Conservation (phyloP, 2,329 filamentous ascomycete genomes). For the Pseudogymnoascus sp. region DNA sequence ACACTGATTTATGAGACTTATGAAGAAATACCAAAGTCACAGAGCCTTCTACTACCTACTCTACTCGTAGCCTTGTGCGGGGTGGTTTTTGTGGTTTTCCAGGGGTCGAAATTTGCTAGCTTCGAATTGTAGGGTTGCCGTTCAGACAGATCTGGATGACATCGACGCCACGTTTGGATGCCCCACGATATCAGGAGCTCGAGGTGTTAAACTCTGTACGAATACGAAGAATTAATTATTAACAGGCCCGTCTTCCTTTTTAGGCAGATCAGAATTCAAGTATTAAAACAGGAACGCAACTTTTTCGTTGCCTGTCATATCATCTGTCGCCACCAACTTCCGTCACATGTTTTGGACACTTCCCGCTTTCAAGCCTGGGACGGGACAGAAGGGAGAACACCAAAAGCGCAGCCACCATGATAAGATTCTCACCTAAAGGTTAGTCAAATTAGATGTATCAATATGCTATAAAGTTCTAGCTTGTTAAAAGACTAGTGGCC, state of each 20-base stretch:
- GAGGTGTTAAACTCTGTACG: background rate
- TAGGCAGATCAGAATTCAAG: background rate
- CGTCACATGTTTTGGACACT: background rate
- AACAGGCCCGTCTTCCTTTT: background rate
- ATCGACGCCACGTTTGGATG: background rate
- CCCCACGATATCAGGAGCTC: background rate
- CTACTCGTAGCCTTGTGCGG: slow-evolving; percentile 3
- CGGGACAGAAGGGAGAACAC: background rate
- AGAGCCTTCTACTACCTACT: background rate
- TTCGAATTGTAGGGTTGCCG: slow-evolving; percentile 8
- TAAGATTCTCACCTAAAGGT: background rate
- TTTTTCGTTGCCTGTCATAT: background rate
- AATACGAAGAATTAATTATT: background rate
- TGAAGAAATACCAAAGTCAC: background rate
- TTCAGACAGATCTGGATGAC: background rate
- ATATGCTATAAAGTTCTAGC: background rate
- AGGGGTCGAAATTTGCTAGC: slow-evolving; percentile 6
- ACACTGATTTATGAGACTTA: background rate
- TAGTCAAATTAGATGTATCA: background rate
- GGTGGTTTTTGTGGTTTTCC: background rate
- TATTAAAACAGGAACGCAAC: background rate
- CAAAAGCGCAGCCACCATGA: background rate
- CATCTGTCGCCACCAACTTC: background rate
- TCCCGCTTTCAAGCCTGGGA: background rate
- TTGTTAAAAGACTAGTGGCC: background rate